Conservation (phyloP, 352 stramenopile species). For the Pythium phragmitis region DNA sequence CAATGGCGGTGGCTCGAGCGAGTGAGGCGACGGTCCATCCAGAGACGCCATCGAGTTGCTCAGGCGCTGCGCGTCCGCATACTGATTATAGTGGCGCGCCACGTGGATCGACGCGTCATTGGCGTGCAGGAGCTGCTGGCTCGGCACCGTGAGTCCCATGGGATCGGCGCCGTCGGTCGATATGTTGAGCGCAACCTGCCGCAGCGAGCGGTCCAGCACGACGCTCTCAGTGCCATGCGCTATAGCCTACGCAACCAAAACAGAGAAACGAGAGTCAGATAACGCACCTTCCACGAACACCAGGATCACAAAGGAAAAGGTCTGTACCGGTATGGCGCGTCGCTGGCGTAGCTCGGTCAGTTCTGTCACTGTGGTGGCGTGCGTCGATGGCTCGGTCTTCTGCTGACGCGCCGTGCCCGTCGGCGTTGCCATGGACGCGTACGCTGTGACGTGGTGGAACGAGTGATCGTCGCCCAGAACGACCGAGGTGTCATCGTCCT, state of each 20-base stretch:
- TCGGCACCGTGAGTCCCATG: slow-evolving; percentile 7
- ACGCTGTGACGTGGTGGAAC: slow-evolving; percentile 49
- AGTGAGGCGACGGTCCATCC: slow-evolving; percentile 10
- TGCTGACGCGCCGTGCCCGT: slow-evolving; percentile 11
- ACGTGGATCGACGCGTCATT: slow-evolving; percentile 27
- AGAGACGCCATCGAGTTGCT: slow-evolving; percentile 32
- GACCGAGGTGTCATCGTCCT: not conserved
- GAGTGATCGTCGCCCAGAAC: slow-evolving; percentile 14
- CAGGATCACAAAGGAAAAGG: not conserved
- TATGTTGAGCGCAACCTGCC: slow-evolving; percentile 49
- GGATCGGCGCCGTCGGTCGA: slow-evolving; percentile 7
- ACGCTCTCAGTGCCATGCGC: slow-evolving; percentile 41
- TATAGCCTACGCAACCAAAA: slow-evolving; percentile 16
- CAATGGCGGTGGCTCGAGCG: slow-evolving; percentile 53
- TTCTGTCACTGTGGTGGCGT: not conserved
- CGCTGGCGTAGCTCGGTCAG: slow-evolving; percentile 6
- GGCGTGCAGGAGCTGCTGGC: slow-evolving; percentile 25
- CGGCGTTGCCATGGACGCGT: slow-evolving; percentile 47
- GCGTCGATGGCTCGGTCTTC: not conserved
- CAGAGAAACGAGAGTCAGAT: not conserved
- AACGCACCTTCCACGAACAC: not conserved
- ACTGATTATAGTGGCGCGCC: slow-evolving; percentile 18
- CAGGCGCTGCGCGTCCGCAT: slow-evolving; percentile 19
- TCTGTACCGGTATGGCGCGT: slow-evolving; percentile 14
- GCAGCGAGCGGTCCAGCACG: slow-evolving; percentile 63